A percentile compares a stretch with the other conserved stretches of the same genome.
Conservation (phyloP, 768 basidiomycete species). For the Tricholoma flavovirens region DNA sequence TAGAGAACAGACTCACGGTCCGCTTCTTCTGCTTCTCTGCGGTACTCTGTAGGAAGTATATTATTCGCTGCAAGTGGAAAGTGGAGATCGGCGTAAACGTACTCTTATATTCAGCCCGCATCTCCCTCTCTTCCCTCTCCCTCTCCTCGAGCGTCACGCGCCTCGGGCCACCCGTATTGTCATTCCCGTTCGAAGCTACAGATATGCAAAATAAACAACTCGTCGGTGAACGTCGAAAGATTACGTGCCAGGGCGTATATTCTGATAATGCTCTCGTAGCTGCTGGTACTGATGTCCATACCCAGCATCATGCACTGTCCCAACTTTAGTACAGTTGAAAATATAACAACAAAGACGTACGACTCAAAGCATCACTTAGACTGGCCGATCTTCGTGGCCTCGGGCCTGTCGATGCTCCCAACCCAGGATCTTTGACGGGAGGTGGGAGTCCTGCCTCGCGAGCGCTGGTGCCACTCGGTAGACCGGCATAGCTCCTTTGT, state of each 20-base stretch:
- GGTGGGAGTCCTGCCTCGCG: slow-evolving; percentile 11
- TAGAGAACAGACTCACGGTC: slow-evolving; percentile 35
- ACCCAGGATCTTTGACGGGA: slow-evolving; percentile 14
- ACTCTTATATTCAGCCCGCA: slow-evolving; percentile 39
- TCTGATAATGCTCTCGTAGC: slow-evolving; percentile 31
- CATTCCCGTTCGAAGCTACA: slow-evolving; percentile 15
- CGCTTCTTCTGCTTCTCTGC: slow-evolving; percentile 30
- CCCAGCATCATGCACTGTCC: slow-evolving; percentile 28
- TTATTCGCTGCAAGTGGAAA: neutral
- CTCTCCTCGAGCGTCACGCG: slow-evolving; percentile 33
- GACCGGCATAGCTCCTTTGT: slow-evolving; percentile 25
- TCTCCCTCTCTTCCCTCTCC: slow-evolving; percentile 38
- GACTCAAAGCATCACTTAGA: slow-evolving; percentile 58
- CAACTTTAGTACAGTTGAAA: slow-evolving; percentile 2
- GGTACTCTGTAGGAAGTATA: slow-evolving; percentile 26
- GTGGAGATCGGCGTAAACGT: slow-evolving; percentile 8
- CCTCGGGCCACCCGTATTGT: slow-evolving; percentile 28
- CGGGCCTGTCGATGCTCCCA: slow-evolving; percentile 38
- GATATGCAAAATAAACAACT: neutral
- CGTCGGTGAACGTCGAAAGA: neutral
- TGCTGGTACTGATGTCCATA: slow-evolving; percentile 15
- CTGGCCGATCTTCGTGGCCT: slow-evolving; percentile 74
- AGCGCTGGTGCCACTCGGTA: slow-evolving; percentile 13
- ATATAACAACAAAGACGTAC: slow-evolving; percentile 12
- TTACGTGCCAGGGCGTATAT: slow-evolving; percentile 26